Percentiles rank a stretch among this genome's conserved stretches.
phyloP scores from a whole-genome alignment of 768 basidiomycete species.

The Rubroboletus satanas region DNA sequence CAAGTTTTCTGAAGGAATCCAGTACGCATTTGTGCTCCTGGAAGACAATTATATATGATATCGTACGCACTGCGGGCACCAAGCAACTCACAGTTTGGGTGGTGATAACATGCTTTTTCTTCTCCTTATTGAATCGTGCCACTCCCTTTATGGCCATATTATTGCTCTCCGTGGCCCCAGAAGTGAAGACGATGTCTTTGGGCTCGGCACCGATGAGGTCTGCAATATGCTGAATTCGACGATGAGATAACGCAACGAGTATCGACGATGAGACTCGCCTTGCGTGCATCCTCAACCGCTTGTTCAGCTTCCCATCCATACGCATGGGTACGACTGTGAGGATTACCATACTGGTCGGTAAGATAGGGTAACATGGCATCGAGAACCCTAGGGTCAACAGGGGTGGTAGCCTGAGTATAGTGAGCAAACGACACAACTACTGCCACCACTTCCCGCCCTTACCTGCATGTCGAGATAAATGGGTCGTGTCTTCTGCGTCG shows the following conservation, averaged over 20 bases:
- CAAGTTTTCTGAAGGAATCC: conserved; percentile 92
- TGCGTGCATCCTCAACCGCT: conserved; percentile 88
- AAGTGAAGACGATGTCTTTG: conserved; percentile 97
- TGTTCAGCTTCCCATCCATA: conserved; percentile 99
- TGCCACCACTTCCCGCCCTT: conserved; percentile 19
- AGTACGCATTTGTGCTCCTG: conserved; percentile 99
- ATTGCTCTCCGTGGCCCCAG: conserved; percentile 96
- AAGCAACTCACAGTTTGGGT: conserved; percentile 74
- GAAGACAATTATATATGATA: conserved; percentile 5
- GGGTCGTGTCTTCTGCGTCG: conserved; percentile 67
- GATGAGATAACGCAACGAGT: background rate
- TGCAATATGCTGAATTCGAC: conserved; percentile 66
- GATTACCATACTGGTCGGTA: conserved; percentile 96
- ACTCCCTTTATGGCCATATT: conserved; percentile 98
- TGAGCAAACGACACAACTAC: conserved; percentile 3
- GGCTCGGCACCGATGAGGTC: conserved; percentile 89
- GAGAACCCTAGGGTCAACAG: conserved; percentile 93
- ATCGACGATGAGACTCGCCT: conserved; percentile 42
- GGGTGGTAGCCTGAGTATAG: conserved; percentile 80
- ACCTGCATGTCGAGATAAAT: conserved; percentile 99
- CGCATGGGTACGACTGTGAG: conserved; percentile 96
- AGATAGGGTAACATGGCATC: conserved; percentile 96
- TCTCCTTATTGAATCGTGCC: conserved; percentile 91
- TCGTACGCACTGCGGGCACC: background rate
- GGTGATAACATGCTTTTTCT: conserved; percentile 91